Evolutionary conservation across 495 filamentous ascomycete genomes (phyloP).

Genomic region (Patellaria atrata): DNA sequence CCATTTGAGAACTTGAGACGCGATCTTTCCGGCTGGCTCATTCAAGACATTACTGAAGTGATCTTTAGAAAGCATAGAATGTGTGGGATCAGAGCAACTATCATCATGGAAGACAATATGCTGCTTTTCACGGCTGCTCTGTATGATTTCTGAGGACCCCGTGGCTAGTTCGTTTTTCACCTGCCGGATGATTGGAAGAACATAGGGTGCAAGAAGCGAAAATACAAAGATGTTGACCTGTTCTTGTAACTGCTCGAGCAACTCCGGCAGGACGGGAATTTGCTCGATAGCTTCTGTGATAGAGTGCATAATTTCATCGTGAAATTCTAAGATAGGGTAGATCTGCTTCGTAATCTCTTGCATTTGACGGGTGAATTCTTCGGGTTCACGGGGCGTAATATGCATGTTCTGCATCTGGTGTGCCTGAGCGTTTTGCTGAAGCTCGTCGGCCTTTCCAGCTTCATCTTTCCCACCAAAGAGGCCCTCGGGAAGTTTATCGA

Average conservation of each 20-base stretch:
- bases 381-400: constrained; percentile 57
- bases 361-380: constrained; percentile 57
- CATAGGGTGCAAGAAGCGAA: constrained; percentile 66
- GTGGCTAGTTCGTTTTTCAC: constrained; percentile 71
- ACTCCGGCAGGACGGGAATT: constrained; percentile 63
- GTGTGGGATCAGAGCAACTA: constrained; percentile 60
- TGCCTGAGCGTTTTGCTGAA: constrained; percentile 34
- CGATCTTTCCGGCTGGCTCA: constrained; percentile 71
- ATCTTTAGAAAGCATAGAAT: constrained; percentile 93
- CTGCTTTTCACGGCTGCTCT: constrained; percentile 63
- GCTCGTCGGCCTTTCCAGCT: constrained; percentile 48
- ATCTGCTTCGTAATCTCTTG: constrained; percentile 55
- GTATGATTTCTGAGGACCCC: constrained; percentile 74
- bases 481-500: constrained; percentile 63
- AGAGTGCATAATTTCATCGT: constrained; percentile 67
- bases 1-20: constrained; percentile 63
- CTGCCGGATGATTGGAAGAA: constrained; percentile 72
- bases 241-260: constrained; percentile 61
- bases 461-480: constrained; percentile 57
- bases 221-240: constrained; percentile 73
- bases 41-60: constrained; percentile 73
- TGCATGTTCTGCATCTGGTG: constrained; percentile 49
- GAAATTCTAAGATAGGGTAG: constrained; percentile 74
- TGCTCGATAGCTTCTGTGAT: constrained; percentile 64
- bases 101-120: constrained; percentile 76